Percentiles rank a stretch among this genome's conserved stretches.
phyloP scores from a whole-genome alignment of 2,329 filamentous ascomycete species.

The Alternaria infectoria region DNA sequence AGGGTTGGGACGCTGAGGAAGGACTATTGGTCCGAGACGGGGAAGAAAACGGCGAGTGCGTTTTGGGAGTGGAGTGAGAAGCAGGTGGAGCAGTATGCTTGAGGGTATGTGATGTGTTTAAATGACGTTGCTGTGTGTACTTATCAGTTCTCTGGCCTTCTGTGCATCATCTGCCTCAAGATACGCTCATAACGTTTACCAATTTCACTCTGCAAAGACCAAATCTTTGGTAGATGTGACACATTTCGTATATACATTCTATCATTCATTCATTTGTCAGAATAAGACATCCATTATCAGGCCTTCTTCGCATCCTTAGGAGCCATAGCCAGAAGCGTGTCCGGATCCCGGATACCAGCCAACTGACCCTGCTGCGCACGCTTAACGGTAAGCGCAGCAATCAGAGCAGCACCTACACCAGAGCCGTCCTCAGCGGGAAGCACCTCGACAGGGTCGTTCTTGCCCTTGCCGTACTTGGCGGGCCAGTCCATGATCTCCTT shows the following conservation, averaged over 20 bases:
- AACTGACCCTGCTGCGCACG: slow-evolving; percentile 65
- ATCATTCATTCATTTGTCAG: background rate
- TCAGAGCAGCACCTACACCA: slow-evolving; percentile 94
- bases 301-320: slow-evolving; percentile 12
- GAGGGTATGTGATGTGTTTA: background rate
- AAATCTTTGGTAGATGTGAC: background rate
- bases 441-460: slow-evolving; percentile 77
- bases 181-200: background rate
- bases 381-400: slow-evolving; percentile 75
- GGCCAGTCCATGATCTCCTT: slow-evolving; percentile 97
- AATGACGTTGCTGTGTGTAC: background rate
- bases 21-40: slow-evolving; percentile 36
- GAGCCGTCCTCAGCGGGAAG: slow-evolving; percentile 92
- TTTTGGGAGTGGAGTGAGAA: slow-evolving; percentile 58
- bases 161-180: background rate
- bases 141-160: background rate
- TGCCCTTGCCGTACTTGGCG: slow-evolving; percentile 71
- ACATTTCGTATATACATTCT: slow-evolving; percentile 1
- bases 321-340: slow-evolving; percentile 50
- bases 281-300: background rate
- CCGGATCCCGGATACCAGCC: slow-evolving; percentile 62
- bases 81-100: slow-evolving; percentile 24
- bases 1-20: slow-evolving; percentile 24
- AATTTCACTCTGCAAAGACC: background rate
- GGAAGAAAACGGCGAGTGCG: slow-evolving; percentile 41